Conservation (phyloP, 1,284 basidiomycete species). For the Tylopilus sp. region DNA sequence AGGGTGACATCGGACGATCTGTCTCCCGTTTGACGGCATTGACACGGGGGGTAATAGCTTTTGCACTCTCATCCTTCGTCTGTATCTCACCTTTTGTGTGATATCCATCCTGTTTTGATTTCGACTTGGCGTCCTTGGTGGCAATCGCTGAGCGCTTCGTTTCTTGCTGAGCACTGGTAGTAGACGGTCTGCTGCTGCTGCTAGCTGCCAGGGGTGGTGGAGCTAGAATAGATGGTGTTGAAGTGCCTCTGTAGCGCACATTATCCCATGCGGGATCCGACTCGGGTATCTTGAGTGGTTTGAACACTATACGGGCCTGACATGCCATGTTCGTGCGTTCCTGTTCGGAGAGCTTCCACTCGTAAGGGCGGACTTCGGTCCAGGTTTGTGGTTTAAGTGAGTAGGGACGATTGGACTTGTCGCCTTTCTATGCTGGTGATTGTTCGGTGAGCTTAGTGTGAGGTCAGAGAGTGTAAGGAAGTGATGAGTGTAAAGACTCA, state of each 20-base stretch:
- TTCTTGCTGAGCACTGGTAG: slow-evolving; percentile 38
- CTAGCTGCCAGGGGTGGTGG: slow-evolving; percentile 26
- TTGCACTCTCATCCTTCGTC: slow-evolving; percentile 66
- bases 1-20: slow-evolving; percentile 25
- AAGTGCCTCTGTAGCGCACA: slow-evolving; percentile 43
- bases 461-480: background rate
- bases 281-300: slow-evolving; percentile 62
- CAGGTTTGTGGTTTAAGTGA: slow-evolving; percentile 65
- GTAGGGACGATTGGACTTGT: slow-evolving; percentile 56
- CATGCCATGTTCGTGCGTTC: slow-evolving; percentile 61
- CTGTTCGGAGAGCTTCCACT: slow-evolving; percentile 61
- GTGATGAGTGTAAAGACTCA: slow-evolving; percentile 39
- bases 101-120: slow-evolving; percentile 53
- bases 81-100: slow-evolving; percentile 56
- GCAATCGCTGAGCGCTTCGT: slow-evolving; percentile 54
- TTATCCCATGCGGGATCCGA: slow-evolving; percentile 67
- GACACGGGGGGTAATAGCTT: slow-evolving; percentile 26
- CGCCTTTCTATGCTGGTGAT: slow-evolving; percentile 46
- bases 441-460: slow-evolving; percentile 61
- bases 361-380: slow-evolving; percentile 75
- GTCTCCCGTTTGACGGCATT: slow-evolving; percentile 44
- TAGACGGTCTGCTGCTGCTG: slow-evolving; percentile 32
- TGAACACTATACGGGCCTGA: slow-evolving; percentile 59
- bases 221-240: slow-evolving; percentile 18
- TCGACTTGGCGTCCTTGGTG: slow-evolving; percentile 57